Conservation (phyloP, 164 flowering plant species). For the Liriodendron chinense region DNA sequence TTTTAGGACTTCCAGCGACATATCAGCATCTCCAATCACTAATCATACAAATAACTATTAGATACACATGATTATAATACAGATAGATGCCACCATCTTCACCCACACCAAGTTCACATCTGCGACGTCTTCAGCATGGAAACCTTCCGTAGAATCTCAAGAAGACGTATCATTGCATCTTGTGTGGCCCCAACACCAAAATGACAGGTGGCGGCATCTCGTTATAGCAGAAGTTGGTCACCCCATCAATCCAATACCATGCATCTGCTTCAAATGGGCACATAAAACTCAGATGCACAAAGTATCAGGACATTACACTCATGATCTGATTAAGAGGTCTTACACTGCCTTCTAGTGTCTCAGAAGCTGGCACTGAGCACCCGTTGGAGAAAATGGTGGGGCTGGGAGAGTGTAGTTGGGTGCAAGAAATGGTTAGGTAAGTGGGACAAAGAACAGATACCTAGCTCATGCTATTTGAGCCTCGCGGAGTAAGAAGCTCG, state of each 20-base stretch:
- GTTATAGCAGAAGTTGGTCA: not conserved
- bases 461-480: slow-evolving; percentile 26
- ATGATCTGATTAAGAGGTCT: not conserved
- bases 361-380: not conserved
- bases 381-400: not conserved
- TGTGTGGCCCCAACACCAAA: not conserved
- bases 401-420: not conserved
- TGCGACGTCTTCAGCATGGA: not conserved
- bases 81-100: not conserved
- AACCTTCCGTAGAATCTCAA: not conserved
- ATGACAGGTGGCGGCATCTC: not conserved
- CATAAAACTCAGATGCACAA: not conserved
- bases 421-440: not conserved
- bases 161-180: not conserved
- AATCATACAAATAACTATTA: no score
- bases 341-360: not conserved
- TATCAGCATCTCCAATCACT: no score
- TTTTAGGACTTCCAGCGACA: not conserved
- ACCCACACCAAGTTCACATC: not conserved
- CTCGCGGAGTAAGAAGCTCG: slow-evolving; percentile 49
- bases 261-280: not conserved
- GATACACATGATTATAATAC: not conserved
- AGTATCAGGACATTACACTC: not conserved
- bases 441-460: not conserved
- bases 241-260: not conserved